A percentile compares a stretch with the other conserved stretches of the same genome.
These are phyloP conservation scores for Dichotomocladium elegans DNA, from an alignment of 371 early-diverging fungal species.

Conservation along the genomic window DNA sequence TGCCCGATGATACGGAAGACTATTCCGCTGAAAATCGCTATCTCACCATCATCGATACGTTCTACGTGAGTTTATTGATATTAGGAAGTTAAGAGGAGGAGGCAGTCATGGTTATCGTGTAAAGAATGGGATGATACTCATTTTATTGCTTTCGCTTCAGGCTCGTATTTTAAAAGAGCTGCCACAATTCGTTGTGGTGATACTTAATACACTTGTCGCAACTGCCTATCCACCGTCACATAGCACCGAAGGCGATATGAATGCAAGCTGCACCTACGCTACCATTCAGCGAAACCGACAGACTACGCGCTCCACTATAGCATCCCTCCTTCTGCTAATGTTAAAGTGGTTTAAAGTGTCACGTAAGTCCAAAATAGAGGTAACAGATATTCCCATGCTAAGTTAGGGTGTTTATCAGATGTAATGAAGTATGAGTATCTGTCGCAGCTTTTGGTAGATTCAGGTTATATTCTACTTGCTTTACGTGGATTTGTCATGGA, in stretches of 20 bases:
- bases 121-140: too few relatives aligned
- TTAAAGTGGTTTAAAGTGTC: slow-evolving; percentile 68
- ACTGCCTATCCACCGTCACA: too few relatives aligned
- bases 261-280: too few relatives aligned
- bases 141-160: too few relatives aligned
- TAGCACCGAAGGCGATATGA: too few relatives aligned
- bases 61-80: too few relatives aligned
- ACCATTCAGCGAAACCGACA: slow-evolving; percentile 64
- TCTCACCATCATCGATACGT: not conserved
- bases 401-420: slow-evolving; percentile 34
- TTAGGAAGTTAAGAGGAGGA: too few relatives aligned
- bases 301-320: slow-evolving; percentile 68
- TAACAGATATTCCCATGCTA: not conserved
- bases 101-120: too few relatives aligned
- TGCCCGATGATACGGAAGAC: too few relatives aligned
- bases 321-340: slow-evolving; percentile 61
- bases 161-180: too few relatives aligned
- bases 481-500: not conserved
- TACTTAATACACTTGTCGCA: too few relatives aligned
- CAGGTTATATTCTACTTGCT: slow-evolving; percentile 67
- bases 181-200: too few relatives aligned
- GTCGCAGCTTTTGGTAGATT: slow-evolving; percentile 73
- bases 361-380: slow-evolving; percentile 32
- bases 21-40: not conserved
- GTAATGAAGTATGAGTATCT: slow-evolving; percentile 74